Percentiles rank a stretch among this genome's conserved stretches.
Evolutionary conservation across 305 asterid species (phyloP).

Genomic region (Fraxinus albicans): DNA sequence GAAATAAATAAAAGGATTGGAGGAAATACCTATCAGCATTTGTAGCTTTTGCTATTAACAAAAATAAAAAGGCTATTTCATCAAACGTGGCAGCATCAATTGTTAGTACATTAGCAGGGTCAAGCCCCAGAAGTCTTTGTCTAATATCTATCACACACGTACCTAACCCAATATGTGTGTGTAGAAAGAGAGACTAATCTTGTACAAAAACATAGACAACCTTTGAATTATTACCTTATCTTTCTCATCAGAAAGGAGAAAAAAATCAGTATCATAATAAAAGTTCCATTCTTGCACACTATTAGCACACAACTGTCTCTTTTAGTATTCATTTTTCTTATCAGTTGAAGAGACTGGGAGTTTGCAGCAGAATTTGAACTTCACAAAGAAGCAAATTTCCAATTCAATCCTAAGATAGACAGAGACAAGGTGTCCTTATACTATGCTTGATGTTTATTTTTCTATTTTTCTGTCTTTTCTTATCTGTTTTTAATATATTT

Average conservation of each 20-base stretch:
- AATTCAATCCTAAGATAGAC: slow-evolving; percentile 21
- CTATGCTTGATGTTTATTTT: slow-evolving; percentile 4
- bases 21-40: not conserved
- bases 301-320: slow-evolving; percentile 27
- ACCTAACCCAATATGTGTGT: slow-evolving; percentile 18
- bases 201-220: slow-evolving; percentile 8
- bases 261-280: slow-evolving; percentile 19
- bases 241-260: slow-evolving; percentile 11
- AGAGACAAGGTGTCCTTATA: slow-evolving; percentile 10
- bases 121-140: not conserved
- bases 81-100: slow-evolving; percentile 18
- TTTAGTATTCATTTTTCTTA: slow-evolving; percentile 23
- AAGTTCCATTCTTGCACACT: slow-evolving; percentile 9
- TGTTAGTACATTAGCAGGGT: not conserved
- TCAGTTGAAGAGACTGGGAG: slow-evolving; percentile 28
- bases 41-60: not conserved
- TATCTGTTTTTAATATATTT: not conserved
- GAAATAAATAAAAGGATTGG: not conserved
- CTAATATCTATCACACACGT: not conserved
- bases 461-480: slow-evolving; percentile 2
- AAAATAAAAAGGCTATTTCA: not conserved
- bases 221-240: slow-evolving; percentile 28
- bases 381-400: slow-evolving; percentile 43
- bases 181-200: not conserved
- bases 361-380: slow-evolving; percentile 32